A percentile compares a stretch with the other conserved stretches of the same genome.
Conservation (phyloP, 176 grass and related monocot genomes). For the Neostapfia colusana region DNA sequence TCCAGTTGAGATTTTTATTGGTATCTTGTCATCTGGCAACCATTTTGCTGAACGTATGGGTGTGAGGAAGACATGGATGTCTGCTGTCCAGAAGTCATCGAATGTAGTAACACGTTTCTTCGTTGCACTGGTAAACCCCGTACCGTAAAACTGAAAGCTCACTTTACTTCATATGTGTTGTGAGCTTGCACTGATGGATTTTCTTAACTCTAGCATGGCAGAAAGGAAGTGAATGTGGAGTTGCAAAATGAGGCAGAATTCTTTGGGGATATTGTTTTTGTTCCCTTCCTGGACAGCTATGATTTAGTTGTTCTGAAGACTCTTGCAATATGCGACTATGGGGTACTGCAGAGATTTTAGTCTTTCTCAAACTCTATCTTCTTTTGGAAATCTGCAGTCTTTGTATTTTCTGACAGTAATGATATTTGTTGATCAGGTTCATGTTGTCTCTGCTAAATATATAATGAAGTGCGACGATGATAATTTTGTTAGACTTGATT, state of each 20-base stretch:
- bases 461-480: constrained; percentile 91
- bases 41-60: constrained; percentile 88
- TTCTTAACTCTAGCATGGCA: constrained; percentile 56
- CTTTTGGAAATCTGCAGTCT: constrained; percentile 14
- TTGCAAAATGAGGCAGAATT: constrained; percentile 76
- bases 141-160: neutral
- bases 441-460: constrained; percentile 61
- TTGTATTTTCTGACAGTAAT: neutral
- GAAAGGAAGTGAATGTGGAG: constrained; percentile 72
- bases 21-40: constrained; percentile 76
- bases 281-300: constrained; percentile 77
- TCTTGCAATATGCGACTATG: constrained; percentile 82
- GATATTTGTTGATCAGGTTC: constrained; percentile 51
- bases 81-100: constrained; percentile 47
- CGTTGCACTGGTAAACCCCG: constrained; percentile 71
- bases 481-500: constrained; percentile 72
- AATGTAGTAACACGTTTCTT: constrained; percentile 69
- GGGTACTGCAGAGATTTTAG: constrained; percentile 44
- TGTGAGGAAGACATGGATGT: constrained; percentile 90
- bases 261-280: constrained; percentile 85
- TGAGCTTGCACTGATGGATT: constrained; percentile 7
- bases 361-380: neutral
- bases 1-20: constrained; percentile 76
- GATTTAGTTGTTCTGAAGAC: constrained; percentile 87
- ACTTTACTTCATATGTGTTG: neutral